Evolutionary conservation across 108 stramenopile genomes (phyloP).

Genomic region (Nitzschia putrida): DNA sequence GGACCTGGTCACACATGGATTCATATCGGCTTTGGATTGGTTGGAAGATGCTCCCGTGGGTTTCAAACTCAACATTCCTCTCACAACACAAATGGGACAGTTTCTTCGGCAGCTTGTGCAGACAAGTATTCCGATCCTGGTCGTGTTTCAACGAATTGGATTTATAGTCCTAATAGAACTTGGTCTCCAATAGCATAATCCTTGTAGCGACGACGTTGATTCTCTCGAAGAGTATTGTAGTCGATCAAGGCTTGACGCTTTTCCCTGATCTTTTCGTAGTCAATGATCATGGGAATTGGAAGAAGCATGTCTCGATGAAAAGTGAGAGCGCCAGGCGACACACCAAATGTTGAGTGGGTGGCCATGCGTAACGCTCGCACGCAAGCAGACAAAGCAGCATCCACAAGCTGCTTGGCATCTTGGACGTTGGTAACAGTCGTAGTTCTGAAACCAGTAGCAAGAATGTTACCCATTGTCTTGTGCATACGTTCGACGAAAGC

Average conservation of each 20-base stretch:
- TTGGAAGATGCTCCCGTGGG: conserved; percentile 76
- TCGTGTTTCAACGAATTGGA: conserved; percentile 5
- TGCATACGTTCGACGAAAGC: conserved; percentile 41
- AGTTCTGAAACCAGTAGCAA: conserved; percentile 16
- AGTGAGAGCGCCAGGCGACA: conserved; percentile 42
- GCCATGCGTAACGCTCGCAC: no score
- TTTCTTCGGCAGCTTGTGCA: conserved; percentile 24
- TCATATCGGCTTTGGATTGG: conserved; percentile 36
- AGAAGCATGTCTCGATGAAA: conserved; percentile 51
- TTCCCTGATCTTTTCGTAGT: no score
- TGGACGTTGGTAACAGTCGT: conserved; percentile 18
- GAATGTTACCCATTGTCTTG: conserved; percentile 31
- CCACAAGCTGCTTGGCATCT: conserved; percentile 25
- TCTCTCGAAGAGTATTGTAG: no score
- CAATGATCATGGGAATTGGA: conserved; percentile 28
- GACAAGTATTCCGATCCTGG: neutral
- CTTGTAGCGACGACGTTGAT: no score
- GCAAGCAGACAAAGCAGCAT: no score
- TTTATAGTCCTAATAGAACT: neutral
- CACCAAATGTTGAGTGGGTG: conserved; percentile 14
- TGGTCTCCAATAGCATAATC: no score
- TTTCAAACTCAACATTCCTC: conserved; percentile 79
- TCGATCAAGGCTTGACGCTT: no score
- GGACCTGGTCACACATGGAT: no score
- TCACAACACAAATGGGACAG: conserved; percentile 64